Evolutionary conservation across 1,139 yeast genomes (phyloP).

Genomic region (Candida frijolesensis): DNA sequence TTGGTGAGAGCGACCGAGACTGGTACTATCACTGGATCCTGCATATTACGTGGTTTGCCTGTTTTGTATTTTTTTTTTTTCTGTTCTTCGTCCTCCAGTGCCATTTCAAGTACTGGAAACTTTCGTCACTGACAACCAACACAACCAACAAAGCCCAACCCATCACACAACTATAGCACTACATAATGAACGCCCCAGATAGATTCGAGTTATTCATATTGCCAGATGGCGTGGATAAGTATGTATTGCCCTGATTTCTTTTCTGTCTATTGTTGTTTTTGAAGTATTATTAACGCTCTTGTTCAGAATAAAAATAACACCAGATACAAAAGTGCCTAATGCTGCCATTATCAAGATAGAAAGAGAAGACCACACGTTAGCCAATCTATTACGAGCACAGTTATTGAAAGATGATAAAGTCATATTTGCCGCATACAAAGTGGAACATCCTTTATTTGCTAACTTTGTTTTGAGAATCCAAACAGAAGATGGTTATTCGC

Average conservation of each 20-base stretch:
- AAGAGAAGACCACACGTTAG: constrained; percentile 96
- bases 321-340: constrained; percentile 94
- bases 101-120: background rate
- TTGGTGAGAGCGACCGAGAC: constrained; percentile 1
- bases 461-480: constrained; percentile 91
- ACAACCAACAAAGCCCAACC: background rate
- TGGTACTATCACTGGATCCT: background rate
- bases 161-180: background rate
- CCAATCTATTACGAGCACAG: constrained; percentile 85
- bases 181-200: constrained; percentile 93
- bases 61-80: background rate
- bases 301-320: constrained; percentile 72
- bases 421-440: constrained; percentile 93
- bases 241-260: constrained; percentile 25
- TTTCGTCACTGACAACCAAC: background rate
- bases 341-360: constrained; percentile 92
- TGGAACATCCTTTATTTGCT: constrained; percentile 96
- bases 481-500: constrained; percentile 92
- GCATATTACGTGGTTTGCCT: background rate
- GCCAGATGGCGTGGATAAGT: constrained; percentile 96
- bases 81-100: background rate
- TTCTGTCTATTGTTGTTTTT: constrained; percentile 5
- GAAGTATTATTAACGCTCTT: constrained; percentile 1
- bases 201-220: constrained; percentile 93
- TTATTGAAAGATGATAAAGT: constrained; percentile 84